A percentile compares a stretch with the other conserved stretches of the same genome.
These are phyloP conservation scores for Ustilago loliicola DNA, from an alignment of 1,284 basidiomycete species.

Conservation along the genomic window DNA sequence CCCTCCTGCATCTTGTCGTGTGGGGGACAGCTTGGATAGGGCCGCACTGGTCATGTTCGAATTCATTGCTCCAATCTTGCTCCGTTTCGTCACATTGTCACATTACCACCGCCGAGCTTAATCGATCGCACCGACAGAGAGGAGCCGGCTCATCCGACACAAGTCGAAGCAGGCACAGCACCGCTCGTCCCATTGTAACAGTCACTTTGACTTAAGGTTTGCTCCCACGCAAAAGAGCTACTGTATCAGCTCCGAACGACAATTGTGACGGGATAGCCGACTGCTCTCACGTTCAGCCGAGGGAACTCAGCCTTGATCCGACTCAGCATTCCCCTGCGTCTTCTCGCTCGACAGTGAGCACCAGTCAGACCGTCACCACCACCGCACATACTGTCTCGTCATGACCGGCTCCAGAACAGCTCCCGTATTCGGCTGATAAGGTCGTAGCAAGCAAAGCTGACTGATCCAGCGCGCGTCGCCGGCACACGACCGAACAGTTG, in stretches of 20 bases:
- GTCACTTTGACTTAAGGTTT: neutral
- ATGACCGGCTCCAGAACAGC: neutral
- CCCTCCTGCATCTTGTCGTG: conserved; percentile 2
- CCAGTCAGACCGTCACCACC: neutral
- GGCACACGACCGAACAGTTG: neutral
- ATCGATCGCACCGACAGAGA: too few relatives aligned
- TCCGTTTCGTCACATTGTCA: neutral
- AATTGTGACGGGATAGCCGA: conserved; percentile 8
- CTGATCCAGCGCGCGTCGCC: neutral
- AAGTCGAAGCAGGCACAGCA: neutral
- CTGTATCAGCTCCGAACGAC: neutral
- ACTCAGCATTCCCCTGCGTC: neutral
- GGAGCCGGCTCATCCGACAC: neutral
- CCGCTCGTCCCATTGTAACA: neutral
- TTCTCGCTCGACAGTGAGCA: too few relatives aligned
- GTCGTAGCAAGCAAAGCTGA: neutral
- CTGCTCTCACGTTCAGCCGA: neutral
- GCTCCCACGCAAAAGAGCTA: neutral
- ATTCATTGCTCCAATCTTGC: too few relatives aligned
- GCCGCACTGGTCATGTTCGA: conserved; percentile 15
- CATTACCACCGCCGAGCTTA: neutral
- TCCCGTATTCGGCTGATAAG: neutral
- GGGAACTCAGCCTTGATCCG: neutral
- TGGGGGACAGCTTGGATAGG: neutral
- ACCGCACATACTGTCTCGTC: neutral